Evolutionary conservation across 768 basidiomycete species (phyloP).

Genomic region (Podaxis sp.): DNA sequence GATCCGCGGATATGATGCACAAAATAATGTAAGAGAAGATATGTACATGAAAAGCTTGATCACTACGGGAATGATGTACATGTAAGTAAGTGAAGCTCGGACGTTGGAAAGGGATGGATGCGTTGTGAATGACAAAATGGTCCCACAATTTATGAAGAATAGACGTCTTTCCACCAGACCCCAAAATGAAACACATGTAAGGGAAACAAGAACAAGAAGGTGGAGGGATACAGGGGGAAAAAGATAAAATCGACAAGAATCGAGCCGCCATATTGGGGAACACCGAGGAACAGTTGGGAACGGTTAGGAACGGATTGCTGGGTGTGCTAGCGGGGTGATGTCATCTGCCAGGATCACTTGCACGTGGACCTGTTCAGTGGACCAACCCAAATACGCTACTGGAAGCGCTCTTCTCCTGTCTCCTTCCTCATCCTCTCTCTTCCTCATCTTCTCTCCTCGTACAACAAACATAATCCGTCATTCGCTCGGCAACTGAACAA

Average conservation of each 20-base stretch:
- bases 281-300: background rate
- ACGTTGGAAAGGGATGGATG: background rate
- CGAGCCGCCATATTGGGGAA: background rate
- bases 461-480: background rate
- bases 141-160: too few species aligned
- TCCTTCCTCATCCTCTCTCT: background rate
- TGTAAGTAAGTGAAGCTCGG: background rate
- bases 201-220: background rate
- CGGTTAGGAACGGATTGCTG: background rate
- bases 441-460: background rate
- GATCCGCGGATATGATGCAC: background rate
- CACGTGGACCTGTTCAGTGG: background rate
- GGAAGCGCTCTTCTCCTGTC: background rate
- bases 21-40: too few species aligned
- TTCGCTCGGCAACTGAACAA: background rate
- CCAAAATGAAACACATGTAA: background rate
- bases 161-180: background rate
- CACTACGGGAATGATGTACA: background rate
- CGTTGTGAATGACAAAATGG: background rate
- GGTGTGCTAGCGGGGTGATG: background rate
- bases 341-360: conserved; percentile 2
- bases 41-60: too few species aligned
- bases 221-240: too few species aligned
- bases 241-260: too few species aligned
- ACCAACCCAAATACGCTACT: conserved; percentile 4